Percentiles rank a stretch among this genome's conserved stretches.
Evolutionary conservation across 2,329 filamentous ascomycete species (phyloP).

Genomic region (Colletotrichum agaves): DNA sequence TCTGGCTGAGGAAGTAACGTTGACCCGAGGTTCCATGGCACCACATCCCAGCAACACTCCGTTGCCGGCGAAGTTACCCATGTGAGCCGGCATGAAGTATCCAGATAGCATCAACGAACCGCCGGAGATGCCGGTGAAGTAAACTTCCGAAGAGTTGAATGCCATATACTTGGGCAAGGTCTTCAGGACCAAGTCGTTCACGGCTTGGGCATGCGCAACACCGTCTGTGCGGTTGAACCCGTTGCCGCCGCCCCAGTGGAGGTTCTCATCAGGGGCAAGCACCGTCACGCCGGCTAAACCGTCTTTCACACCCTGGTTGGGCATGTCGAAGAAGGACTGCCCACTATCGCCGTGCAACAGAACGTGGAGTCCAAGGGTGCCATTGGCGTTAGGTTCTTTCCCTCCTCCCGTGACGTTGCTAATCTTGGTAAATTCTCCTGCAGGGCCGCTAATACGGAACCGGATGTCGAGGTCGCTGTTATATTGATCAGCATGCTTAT

Average conservation of each 20-base stretch:
- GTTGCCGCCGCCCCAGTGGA: slow-evolving; percentile 67
- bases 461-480: slow-evolving; percentile 61
- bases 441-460: slow-evolving; percentile 66
- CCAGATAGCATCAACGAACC: slow-evolving; percentile 64
- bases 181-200: slow-evolving; percentile 61
- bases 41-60: slow-evolving; percentile 68
- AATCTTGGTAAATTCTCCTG: slow-evolving; percentile 60
- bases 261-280: slow-evolving; percentile 63
- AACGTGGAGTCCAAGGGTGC: slow-evolving; percentile 62
- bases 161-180: slow-evolving; percentile 63
- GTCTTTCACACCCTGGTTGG: slow-evolving; percentile 62
- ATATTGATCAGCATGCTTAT: background rate
- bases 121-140: slow-evolving; percentile 68
- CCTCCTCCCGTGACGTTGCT: slow-evolving; percentile 54
- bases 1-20: slow-evolving; percentile 53
- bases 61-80: slow-evolving; percentile 59
- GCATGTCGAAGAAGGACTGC: slow-evolving; percentile 67
- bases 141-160: slow-evolving; percentile 62
- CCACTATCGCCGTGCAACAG: slow-evolving; percentile 70
- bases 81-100: slow-evolving; percentile 67
- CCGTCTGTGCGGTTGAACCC: slow-evolving; percentile 65
- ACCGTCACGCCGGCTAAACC: slow-evolving; percentile 63
- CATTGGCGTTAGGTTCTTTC: slow-evolving; percentile 39
- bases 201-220: slow-evolving; percentile 65
- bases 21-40: slow-evolving; percentile 62